Percentiles rank a stretch among this genome's conserved stretches.
Conservation (phyloP, 768 basidiomycete species). For the Stropharia rugosoannulata region DNA sequence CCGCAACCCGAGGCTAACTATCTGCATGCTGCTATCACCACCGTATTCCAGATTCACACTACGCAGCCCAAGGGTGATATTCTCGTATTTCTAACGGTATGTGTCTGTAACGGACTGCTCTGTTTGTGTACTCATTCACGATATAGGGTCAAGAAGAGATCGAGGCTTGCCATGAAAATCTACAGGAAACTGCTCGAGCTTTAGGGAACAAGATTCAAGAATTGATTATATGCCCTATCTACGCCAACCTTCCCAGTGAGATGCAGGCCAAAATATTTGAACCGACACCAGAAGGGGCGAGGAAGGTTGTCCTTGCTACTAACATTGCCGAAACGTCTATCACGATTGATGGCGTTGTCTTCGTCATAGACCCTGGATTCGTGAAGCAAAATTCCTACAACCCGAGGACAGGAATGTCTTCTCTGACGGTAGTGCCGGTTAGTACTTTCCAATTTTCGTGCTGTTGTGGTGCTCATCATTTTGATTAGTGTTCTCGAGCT, state of each 20-base stretch:
- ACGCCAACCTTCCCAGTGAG: slow-evolving; percentile 97
- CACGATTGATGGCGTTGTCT: slow-evolving; percentile 98
- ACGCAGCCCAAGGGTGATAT: slow-evolving; percentile 98
- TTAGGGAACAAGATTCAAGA: slow-evolving; percentile 96
- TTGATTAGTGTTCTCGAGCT: slow-evolving; percentile 85
- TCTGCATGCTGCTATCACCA: slow-evolving; percentile 97
- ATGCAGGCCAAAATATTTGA: slow-evolving; percentile 99
- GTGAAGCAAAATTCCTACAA: slow-evolving; percentile 99
- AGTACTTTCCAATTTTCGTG: slow-evolving; percentile 26
- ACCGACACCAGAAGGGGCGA: slow-evolving; percentile 92
- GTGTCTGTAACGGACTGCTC: slow-evolving; percentile 19
- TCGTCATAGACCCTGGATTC: slow-evolving; percentile 98
- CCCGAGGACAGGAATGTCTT: slow-evolving; percentile 98
- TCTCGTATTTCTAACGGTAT: slow-evolving; percentile 92
- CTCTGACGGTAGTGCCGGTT: slow-evolving; percentile 92
- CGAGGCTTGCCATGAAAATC: slow-evolving; percentile 93
- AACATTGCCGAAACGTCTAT: slow-evolving; percentile 99
- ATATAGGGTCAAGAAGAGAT: slow-evolving; percentile 98
- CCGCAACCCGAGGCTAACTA: slow-evolving; percentile 99
- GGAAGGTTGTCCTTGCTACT: slow-evolving; percentile 97
- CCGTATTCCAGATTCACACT: slow-evolving; percentile 98
- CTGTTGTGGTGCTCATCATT: background rate
- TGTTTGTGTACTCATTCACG: slow-evolving; percentile 9
- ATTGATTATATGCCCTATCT: slow-evolving; percentile 95
- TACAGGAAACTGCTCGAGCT: slow-evolving; percentile 92